Conservation (phyloP, 768 basidiomycete species). For the Coprinopsis cinerea region DNA sequence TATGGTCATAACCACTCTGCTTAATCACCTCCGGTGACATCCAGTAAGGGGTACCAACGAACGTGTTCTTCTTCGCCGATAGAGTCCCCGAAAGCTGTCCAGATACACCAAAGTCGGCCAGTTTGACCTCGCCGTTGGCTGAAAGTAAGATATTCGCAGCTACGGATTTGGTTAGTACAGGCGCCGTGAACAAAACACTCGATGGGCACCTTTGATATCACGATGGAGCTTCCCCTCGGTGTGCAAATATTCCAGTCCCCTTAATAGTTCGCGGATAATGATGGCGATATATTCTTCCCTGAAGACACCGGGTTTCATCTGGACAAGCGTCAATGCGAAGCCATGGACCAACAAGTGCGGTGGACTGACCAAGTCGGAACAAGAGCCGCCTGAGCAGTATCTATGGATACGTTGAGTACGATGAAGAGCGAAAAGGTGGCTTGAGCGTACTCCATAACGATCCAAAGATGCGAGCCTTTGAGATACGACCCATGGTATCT, state of each 20-base stretch:
- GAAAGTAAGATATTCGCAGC: slow-evolving; percentile 94
- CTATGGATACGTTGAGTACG: slow-evolving; percentile 30
- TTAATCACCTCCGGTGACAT: slow-evolving; percentile 99
- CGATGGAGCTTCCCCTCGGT: slow-evolving; percentile 94
- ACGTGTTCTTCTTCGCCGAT: slow-evolving; percentile 96
- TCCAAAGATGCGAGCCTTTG: slow-evolving; percentile 96
- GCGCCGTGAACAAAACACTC: too few relatives aligned
- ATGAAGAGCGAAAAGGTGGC: not conserved
- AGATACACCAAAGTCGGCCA: slow-evolving; percentile 98
- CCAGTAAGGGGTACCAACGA: slow-evolving; percentile 98
- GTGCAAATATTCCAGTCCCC: slow-evolving; percentile 93
- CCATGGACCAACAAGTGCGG: too few relatives aligned
- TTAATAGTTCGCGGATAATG: slow-evolving; percentile 85
- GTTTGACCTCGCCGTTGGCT: slow-evolving; percentile 90
- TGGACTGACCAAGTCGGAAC: slow-evolving; percentile 97
- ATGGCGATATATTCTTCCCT: slow-evolving; percentile 99
- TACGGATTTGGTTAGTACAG: slow-evolving; percentile 23
- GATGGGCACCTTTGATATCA: slow-evolving; percentile 86
- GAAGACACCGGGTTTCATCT: slow-evolving; percentile 99
- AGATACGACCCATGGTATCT: slow-evolving; percentile 95
- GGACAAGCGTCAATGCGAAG: slow-evolving; percentile 15
- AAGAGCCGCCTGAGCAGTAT: slow-evolving; percentile 97
- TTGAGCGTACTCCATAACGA: slow-evolving; percentile 86
- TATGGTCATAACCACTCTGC: slow-evolving; percentile 98
- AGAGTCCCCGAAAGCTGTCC: slow-evolving; percentile 93